Evolutionary conservation across 306 rosid genomes (phyloP), one percentile per base, ranked within the genome.

Genomic region (Malus asiatica): DNA sequence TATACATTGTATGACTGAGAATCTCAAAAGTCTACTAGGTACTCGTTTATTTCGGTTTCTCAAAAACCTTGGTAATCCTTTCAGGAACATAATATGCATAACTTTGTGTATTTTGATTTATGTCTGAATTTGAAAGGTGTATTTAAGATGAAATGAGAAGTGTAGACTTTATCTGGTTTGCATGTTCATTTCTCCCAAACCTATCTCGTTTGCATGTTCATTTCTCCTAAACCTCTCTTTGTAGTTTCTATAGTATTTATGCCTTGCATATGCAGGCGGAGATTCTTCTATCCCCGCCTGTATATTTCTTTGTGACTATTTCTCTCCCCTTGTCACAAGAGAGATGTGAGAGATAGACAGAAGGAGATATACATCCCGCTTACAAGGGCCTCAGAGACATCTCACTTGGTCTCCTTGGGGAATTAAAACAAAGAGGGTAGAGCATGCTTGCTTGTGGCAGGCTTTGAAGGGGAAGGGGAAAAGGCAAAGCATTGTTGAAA

Each of bases 1-100:
- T 20, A 66, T 74, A 58, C 81, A 79, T 66, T 46, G 52, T 59
- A 59, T 62, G 45, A 58, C 79, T 78, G 81, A 70, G 76, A 82
- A 78, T 75, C 68, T 67, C 69, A 69, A 48, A 64, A 76, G 72
- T 75, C 78, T 64, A 45, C 27, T 48, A 77, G 71, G 60, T 69
- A 73, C 76, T 71, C 10, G 13, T 42, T 40, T 19, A n/a, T 59
- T 69, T 51, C 52, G 45, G 72, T 69, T 61, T 70, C 76, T 62
- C 51, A 51, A 80, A 63, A 60, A 52, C 72, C 65, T 30, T 75
- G 73, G 67, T 77, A 44, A 38, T 72, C 79, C 14, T 68, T 71
- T 46, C 25, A 65, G 72, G 80, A 71, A 76, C 70, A 27, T 40
- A 44, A 58, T 75, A 60, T 67, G 51, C 69, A 57, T 35, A 63